Percentiles rank a stretch among this genome's conserved stretches.
These are phyloP conservation scores for Podosphaera xanthii DNA, from an alignment of 2,329 filamentous ascomycete genomes.

Conservation along the genomic window DNA sequence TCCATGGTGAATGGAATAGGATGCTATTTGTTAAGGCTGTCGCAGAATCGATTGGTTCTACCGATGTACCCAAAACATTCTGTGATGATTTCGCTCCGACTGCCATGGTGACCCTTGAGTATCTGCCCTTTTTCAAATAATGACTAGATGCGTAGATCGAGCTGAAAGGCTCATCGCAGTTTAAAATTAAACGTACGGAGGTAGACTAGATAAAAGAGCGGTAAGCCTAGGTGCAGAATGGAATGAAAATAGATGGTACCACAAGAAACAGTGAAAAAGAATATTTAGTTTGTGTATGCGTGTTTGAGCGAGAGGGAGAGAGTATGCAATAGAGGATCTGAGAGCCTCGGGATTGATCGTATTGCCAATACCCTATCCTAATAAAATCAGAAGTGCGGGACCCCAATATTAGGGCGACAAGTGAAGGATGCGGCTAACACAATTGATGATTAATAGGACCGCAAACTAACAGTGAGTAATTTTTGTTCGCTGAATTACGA, in stretches of 20 bases:
- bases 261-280: neutral
- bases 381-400: slow-evolving; percentile 11
- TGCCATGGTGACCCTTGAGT: slow-evolving; percentile 7
- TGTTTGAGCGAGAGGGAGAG: neutral
- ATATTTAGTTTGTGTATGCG: neutral
- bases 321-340: neutral
- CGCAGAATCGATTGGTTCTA: slow-evolving; percentile 1
- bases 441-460: neutral
- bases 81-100: slow-evolving; percentile 8
- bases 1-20: slow-evolving; percentile 32
- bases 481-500: neutral
- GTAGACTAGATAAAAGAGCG: neutral
- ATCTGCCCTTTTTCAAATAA: slow-evolving; percentile 12
- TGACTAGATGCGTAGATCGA: slow-evolving; percentile 6
- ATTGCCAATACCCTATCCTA: slow-evolving; percentile 12
- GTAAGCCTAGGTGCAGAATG: slow-evolving; percentile 4
- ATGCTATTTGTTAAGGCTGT: slow-evolving; percentile 7
- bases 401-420: slow-evolving; percentile 4
- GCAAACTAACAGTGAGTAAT: neutral
- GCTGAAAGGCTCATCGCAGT: slow-evolving; percentile 13
- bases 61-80: slow-evolving; percentile 3
- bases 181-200: slow-evolving; percentile 4
- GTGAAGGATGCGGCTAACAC: neutral
- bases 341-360: neutral
- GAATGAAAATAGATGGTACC: neutral